A percentile compares a stretch with the other conserved stretches of the same genome.
These are phyloP conservation scores for Mycena polygramma DNA, from an alignment of 768 basidiomycete genomes.

Conservation along the genomic window DNA sequence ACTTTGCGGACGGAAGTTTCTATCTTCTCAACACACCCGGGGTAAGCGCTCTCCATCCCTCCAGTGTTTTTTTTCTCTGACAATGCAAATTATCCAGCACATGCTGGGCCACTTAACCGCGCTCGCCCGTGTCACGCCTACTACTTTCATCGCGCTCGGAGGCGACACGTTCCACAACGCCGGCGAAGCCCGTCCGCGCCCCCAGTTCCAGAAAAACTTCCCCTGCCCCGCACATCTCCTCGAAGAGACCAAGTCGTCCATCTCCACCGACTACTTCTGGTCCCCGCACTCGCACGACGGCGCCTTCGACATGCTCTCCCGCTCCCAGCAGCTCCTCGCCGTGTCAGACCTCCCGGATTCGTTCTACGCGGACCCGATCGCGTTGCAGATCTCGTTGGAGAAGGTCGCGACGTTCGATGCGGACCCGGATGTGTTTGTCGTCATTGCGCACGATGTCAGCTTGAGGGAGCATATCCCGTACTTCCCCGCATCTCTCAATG, in stretches of 20 bases:
- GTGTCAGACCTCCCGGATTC: constrained; percentile 12
- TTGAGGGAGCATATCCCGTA: neutral
- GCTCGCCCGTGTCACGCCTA: constrained; percentile 32
- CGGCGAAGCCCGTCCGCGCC: neutral
- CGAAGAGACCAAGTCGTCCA: neutral
- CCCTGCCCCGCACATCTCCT: neutral
- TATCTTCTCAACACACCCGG: constrained; percentile 34
- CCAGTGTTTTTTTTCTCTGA: neutral
- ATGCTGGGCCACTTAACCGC: constrained; percentile 27
- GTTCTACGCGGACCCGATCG: constrained; percentile 5
- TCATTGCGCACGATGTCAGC: constrained; percentile 1
- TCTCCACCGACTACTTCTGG: constrained; percentile 15
- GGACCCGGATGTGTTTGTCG: neutral
- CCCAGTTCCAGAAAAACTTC: constrained; percentile 2
- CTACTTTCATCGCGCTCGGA: constrained; percentile 20
- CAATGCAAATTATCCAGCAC: constrained; percentile 14
- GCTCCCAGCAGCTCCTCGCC: neutral
- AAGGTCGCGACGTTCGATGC: constrained; percentile 16
- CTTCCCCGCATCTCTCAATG: neutral
- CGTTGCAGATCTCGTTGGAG: neutral
- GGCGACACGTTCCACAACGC: constrained; percentile 11
- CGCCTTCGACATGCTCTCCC: constrained; percentile 11
- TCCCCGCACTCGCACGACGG: neutral
- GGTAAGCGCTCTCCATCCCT: neutral
- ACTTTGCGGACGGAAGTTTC: constrained; percentile 26